Conservation (phyloP, 2,329 filamentous ascomycete species). For the Botrytis deweyae region DNA sequence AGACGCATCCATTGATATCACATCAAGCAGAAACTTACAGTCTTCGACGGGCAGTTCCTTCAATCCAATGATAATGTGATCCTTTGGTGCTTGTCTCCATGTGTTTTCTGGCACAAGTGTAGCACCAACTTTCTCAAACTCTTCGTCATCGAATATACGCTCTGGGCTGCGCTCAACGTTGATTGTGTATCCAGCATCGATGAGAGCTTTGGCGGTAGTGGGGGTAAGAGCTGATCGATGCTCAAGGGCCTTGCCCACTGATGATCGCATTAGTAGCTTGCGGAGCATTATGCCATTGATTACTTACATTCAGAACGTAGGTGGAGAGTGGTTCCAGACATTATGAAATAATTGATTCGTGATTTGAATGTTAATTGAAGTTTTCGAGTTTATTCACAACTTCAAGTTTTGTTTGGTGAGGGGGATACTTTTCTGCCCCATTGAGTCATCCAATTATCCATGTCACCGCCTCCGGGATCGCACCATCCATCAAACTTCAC, state of each 20-base stretch:
- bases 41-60: slow-evolving; percentile 76
- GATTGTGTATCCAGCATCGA: slow-evolving; percentile 68
- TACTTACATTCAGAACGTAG: slow-evolving; percentile 44
- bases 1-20: slow-evolving; percentile 17
- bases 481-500: not conserved
- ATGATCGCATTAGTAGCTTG: slow-evolving; percentile 34
- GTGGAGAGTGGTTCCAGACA: slow-evolving; percentile 41
- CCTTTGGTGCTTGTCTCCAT: slow-evolving; percentile 66
- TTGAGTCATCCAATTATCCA: slow-evolving; percentile 11
- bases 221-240: slow-evolving; percentile 43
- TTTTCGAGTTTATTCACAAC: not conserved
- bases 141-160: slow-evolving; percentile 62
- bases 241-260: slow-evolving; percentile 44
- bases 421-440: slow-evolving; percentile 13
- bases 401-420: slow-evolving; percentile 3
- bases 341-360: slow-evolving; percentile 31
- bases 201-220: slow-evolving; percentile 55
- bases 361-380: not conserved
- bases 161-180: slow-evolving; percentile 66
- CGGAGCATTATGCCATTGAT: slow-evolving; percentile 27
- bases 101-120: slow-evolving; percentile 63
- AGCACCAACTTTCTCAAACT: slow-evolving; percentile 63
- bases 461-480: slow-evolving; percentile 18
- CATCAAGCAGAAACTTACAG: slow-evolving; percentile 44
- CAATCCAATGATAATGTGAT: slow-evolving; percentile 71